Evolutionary conservation across 306 rosid species (phyloP), one percentile per base, ranked within the genome.

Genomic region (Vigna radiata): DNA sequence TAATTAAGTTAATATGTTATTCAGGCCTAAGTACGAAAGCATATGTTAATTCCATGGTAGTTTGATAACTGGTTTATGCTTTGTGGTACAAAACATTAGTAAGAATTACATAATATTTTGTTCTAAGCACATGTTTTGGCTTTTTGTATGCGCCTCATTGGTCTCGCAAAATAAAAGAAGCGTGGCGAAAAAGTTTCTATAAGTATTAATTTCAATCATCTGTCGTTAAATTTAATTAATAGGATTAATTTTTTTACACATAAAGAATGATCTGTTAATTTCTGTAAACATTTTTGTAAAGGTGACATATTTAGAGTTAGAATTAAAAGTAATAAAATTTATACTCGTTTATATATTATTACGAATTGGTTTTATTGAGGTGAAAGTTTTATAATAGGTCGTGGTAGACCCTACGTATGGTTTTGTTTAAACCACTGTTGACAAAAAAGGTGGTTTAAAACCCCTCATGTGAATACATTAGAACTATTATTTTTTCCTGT

Each of bases 371-470:
- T n/a, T n/a, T n/a, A n/a, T n/a, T n/a, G n/a, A n/a, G n/a, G n/a
- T n/a, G n/a, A n/a, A n/a, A n/a, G n/a, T n/a, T n/a, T n/a, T n/a
- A n/a, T n/a, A n/a, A n/a, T n/a, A 19, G 17, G 55, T 56, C 77
- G 48, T 58, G 2, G 71, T 78, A 16, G 86, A 60, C 86, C 86
- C 86, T 80, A 83, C 83, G 50, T 1, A 49, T 27, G 49, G 72
- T 61, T 36, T 77, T 25, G 37, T 66, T 59, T 83, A 56, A 23
- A 56, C 86, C 68, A 58, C 76, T 66, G 41, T 83, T 58, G 86
- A 83, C 86, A 83, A 83, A 83, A 33, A 78, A 3, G 77, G 83
- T 78, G 80, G 80, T 83, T 83, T 75, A 60, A 69, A 78, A 78
- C 36, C 61, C 46, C 50, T 73, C 88, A 82, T 75, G 88, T 85